A percentile compares a stretch with the other conserved stretches of the same genome.
phyloP scores from a whole-genome alignment of 106 monocot species.

The Dendrobium nobile region DNA sequence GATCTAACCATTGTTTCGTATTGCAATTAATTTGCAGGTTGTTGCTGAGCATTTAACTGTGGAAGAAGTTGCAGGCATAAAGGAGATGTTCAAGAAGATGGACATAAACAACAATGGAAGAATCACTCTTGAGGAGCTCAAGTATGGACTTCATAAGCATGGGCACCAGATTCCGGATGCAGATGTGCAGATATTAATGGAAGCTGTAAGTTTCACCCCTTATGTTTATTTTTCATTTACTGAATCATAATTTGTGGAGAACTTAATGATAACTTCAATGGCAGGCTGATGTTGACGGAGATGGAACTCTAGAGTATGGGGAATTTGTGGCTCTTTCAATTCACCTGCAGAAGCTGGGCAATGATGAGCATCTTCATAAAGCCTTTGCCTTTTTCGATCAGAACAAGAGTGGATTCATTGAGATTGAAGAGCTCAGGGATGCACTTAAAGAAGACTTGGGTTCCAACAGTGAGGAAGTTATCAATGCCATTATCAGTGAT shows the following conservation, averaged over 20 bases:
- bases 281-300: constrained; percentile 58
- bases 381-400: constrained; percentile 61
- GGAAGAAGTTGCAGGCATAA: constrained; percentile 58
- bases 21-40: constrained; percentile 26
- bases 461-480: constrained; percentile 49
- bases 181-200: constrained; percentile 47
- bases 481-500: constrained; percentile 54
- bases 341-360: constrained; percentile 44
- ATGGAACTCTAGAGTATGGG: constrained; percentile 46
- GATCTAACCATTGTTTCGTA: background rate
- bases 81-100: constrained; percentile 44
- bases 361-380: constrained; percentile 55
- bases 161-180: constrained; percentile 45
- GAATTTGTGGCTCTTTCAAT: constrained; percentile 56
- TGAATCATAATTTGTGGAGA: too few species aligned
- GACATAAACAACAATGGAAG: constrained; percentile 37
- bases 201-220: constrained; percentile 36
- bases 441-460: constrained; percentile 45
- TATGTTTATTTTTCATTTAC: background rate
- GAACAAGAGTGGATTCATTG: constrained; percentile 59
- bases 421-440: constrained; percentile 63
- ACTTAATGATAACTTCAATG: background rate
- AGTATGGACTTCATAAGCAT: constrained; percentile 34
- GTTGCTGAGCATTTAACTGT: constrained; percentile 49
- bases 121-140: constrained; percentile 44